These are phyloP conservation scores for Ophiostoma triangulosporum DNA, from an alignment of 2,329 filamentous ascomycete species.

Conservation along the genomic window DNA sequence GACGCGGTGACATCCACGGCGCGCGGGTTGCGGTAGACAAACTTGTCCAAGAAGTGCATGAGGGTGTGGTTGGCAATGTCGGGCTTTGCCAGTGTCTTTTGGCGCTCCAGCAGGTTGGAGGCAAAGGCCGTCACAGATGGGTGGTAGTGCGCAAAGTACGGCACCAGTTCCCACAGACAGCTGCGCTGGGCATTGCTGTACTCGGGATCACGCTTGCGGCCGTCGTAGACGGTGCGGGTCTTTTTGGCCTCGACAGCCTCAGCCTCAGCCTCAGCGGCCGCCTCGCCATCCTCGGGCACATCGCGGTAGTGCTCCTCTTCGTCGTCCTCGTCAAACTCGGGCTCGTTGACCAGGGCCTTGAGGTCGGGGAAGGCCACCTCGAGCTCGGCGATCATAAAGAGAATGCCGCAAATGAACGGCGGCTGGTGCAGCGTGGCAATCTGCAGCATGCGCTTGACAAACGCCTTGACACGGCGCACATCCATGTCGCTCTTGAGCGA, in stretches of 20 bases:
- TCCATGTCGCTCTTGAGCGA: conserved; percentile 84
- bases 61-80: conserved; percentile 83
- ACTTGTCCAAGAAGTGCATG: conserved; percentile 92
- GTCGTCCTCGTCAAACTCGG: conserved; percentile 64
- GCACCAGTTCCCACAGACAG: conserved; percentile 78
- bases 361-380: conserved; percentile 69
- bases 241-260: conserved; percentile 17
- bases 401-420: conserved; percentile 81
- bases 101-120: conserved; percentile 51
- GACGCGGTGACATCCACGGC: conserved; percentile 27
- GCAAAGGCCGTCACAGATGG: conserved; percentile 84
- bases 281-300: conserved; percentile 46
- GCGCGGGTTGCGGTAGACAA: conserved; percentile 94
- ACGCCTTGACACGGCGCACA: conserved; percentile 83
- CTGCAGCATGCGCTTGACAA: conserved; percentile 86
- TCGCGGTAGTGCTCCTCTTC: conserved; percentile 44
- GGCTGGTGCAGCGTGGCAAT: conserved; percentile 79
- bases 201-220: conserved; percentile 80
- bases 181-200: conserved; percentile 86
- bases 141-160: conserved; percentile 73
- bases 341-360: conserved; percentile 61
- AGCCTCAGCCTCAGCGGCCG: conserved; percentile 32
- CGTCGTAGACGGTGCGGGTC: conserved; percentile 49
- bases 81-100: conserved; percentile 69
- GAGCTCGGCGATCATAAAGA: conserved; percentile 78